A percentile compares a stretch with the other conserved stretches of the same genome.
phyloP scores from a whole-genome alignment of 2,329 filamentous ascomycete genomes.

The Aureobasidium lini region DNA sequence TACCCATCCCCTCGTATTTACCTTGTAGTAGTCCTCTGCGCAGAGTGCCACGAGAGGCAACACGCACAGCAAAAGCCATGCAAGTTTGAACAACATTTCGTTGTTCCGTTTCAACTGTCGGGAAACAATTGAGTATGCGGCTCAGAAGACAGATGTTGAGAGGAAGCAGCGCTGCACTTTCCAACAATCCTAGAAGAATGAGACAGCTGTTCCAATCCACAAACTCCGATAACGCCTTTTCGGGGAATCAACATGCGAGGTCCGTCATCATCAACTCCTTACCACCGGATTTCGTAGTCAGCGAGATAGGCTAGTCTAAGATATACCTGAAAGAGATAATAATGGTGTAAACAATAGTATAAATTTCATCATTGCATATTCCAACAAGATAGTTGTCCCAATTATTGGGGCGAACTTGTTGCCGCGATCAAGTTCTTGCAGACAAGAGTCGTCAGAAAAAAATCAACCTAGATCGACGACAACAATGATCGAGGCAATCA shows the following conservation, averaged over 20 bases:
- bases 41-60: constrained; percentile 36
- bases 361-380: too few relatives aligned
- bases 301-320: background rate
- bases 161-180: background rate
- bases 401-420: too few relatives aligned
- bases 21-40: constrained; percentile 72
- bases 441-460: too few relatives aligned
- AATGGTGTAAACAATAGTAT: too few relatives aligned
- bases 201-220: constrained; percentile 3
- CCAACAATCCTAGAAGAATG: background rate
- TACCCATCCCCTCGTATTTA: constrained; percentile 28
- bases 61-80: constrained; percentile 35
- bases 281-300: background rate
- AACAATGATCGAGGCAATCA: too few relatives aligned
- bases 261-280: background rate
- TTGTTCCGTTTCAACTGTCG: background rate
- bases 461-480: too few relatives aligned
- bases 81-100: constrained; percentile 35
- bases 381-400: too few relatives aligned
- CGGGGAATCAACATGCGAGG: background rate
- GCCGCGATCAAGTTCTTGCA: too few relatives aligned
- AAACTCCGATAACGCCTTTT: constrained; percentile 7
- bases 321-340: background rate
- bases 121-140: background rate
- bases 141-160: background rate